These are phyloP conservation scores for Trichoderma reesei DNA, from an alignment of 495 filamentous ascomycete genomes.

Conservation along the genomic window DNA sequence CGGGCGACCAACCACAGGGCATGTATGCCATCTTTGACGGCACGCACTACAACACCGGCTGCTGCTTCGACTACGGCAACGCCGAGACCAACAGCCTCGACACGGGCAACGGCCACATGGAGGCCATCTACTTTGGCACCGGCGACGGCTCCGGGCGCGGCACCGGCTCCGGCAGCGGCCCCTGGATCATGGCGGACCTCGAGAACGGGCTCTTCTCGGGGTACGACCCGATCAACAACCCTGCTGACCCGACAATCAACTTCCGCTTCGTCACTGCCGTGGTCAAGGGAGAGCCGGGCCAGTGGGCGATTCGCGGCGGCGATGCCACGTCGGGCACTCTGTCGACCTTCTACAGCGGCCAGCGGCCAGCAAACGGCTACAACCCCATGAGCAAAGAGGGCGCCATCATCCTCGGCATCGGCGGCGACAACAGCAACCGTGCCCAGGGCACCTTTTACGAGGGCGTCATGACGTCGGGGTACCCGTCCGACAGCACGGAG, in stretches of 20 bases:
- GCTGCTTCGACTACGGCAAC: conserved; percentile 56
- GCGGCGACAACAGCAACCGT: conserved; percentile 43
- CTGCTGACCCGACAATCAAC: conserved; percentile 34
- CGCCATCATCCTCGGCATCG: conserved; percentile 40
- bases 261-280: conserved; percentile 42
- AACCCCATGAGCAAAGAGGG: conserved; percentile 53
- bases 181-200: conserved; percentile 54
- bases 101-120: conserved; percentile 51
- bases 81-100: conserved; percentile 44
- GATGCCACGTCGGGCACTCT: conserved; percentile 43
- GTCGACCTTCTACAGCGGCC: conserved; percentile 45
- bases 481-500: conserved; percentile 46
- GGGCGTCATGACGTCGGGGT: conserved; percentile 50
- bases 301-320: conserved; percentile 46
- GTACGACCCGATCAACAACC: conserved; percentile 27
- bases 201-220: conserved; percentile 52
- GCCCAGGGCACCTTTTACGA: conserved; percentile 54
- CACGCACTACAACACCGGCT: conserved; percentile 47
- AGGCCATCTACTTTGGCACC: conserved; percentile 50
- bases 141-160: conserved; percentile 34
- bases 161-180: conserved; percentile 41
- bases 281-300: conserved; percentile 42
- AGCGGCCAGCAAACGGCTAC: conserved; percentile 39
- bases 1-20: conserved; percentile 42
- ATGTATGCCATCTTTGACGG: conserved; percentile 53